Evolutionary conservation across 352 stramenopile genomes (phyloP).

Genomic region (Globisporangium rhizosaccharum): DNA sequence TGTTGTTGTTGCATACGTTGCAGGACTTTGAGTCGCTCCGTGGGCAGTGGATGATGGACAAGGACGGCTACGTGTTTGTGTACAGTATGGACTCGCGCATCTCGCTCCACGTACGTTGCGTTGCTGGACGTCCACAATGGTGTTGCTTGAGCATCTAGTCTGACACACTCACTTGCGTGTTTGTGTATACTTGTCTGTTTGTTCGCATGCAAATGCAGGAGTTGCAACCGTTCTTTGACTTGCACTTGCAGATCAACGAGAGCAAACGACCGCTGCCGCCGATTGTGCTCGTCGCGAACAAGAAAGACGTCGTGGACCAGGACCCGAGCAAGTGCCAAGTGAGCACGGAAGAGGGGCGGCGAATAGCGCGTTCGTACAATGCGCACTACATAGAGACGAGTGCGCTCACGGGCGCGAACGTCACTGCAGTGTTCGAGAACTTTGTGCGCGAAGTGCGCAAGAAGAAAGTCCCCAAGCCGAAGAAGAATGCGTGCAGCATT

Average conservation of each 20-base stretch:
- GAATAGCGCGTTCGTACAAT: slow-evolving; percentile 84
- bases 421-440: slow-evolving; percentile 84
- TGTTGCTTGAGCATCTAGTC: neutral
- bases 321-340: slow-evolving; percentile 80
- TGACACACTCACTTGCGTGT: neutral
- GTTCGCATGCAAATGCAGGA: slow-evolving; percentile 27
- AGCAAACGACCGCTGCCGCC: slow-evolving; percentile 65
- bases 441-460: slow-evolving; percentile 83
- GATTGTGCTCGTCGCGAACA: slow-evolving; percentile 88
- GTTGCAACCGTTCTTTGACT: slow-evolving; percentile 84
- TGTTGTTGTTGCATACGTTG: slow-evolving; percentile 2
- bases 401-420: slow-evolving; percentile 78
- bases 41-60: slow-evolving; percentile 90
- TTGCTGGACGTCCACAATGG: neutral
- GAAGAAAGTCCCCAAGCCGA: slow-evolving; percentile 70
- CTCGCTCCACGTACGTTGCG: slow-evolving; percentile 62
- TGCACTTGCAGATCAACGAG: slow-evolving; percentile 88
- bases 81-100: slow-evolving; percentile 88
- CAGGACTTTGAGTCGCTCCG: slow-evolving; percentile 87
- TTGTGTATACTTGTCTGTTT: neutral
- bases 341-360: slow-evolving; percentile 76
- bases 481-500: slow-evolving; percentile 68
- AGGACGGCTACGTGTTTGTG: slow-evolving; percentile 89
- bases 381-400: slow-evolving; percentile 86
- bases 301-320: slow-evolving; percentile 83